A percentile compares a stretch with the other conserved stretches of the same genome.
phyloP scores from a whole-genome alignment of 2,329 filamentous ascomycete genomes.

The Colletotrichum sp. region DNA sequence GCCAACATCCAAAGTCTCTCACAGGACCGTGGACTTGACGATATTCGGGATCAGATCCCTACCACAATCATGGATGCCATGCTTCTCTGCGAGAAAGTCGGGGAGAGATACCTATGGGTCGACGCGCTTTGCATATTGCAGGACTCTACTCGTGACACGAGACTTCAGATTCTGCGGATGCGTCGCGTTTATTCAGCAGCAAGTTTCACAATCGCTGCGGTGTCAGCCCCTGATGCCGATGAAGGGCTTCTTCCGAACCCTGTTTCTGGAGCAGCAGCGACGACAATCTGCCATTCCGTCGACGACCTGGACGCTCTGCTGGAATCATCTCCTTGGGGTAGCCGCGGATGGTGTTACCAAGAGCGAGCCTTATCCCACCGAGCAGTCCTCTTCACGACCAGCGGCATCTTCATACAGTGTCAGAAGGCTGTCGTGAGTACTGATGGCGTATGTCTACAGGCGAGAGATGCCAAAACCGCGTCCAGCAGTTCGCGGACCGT shows the following conservation, averaged over 20 bases:
- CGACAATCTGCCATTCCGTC: background rate
- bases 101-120: background rate
- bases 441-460: accelerated
- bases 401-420: background rate
- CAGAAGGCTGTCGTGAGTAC: background rate
- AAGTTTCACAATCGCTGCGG: background rate
- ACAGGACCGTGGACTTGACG: background rate
- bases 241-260: background rate
- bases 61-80: background rate
- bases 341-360: background rate
- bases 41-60: background rate
- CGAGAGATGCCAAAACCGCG: accelerated
- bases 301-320: background rate
- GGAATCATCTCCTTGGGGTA: background rate
- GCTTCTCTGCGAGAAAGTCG: background rate
- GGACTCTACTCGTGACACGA: background rate
- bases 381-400: background rate
- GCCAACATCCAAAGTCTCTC: background rate
- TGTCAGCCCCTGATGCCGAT: background rate
- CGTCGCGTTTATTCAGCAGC: background rate
- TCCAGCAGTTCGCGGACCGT: background rate
- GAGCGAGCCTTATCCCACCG: background rate
- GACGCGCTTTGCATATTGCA: background rate
- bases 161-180: background rate
- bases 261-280: background rate